phyloP scores from a whole-genome alignment of 208 protist species.

The Trypanosoma lewisi region DNA sequence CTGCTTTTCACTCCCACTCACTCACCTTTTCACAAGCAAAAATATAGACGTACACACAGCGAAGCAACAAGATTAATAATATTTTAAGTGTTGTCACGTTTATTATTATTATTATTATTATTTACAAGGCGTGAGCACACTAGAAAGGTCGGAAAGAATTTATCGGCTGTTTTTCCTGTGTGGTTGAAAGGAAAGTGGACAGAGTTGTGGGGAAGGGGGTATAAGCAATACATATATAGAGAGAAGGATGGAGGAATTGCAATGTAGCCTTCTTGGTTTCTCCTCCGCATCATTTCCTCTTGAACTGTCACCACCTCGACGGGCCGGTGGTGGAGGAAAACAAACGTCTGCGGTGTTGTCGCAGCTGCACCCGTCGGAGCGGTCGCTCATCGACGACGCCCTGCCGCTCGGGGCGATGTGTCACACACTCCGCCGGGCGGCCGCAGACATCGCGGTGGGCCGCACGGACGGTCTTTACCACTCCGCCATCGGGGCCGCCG shows the following conservation, averaged over 20 bases:
- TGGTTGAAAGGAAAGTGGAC: not conserved
- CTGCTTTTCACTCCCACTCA: no score
- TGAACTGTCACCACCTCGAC: not conserved
- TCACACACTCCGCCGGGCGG: conserved; percentile 29
- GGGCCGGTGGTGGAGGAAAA: conserved; percentile 1
- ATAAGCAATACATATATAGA: not conserved
- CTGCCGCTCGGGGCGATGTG: conserved; percentile 63
- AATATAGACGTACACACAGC: no score
- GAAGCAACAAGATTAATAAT: no score
- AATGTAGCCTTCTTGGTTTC: conserved; percentile 77
- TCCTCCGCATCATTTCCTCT: conserved; percentile 41
- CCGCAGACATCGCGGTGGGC: conserved; percentile 43
- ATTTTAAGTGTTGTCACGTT: no score
- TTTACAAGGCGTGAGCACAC: not conserved
- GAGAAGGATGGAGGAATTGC: conserved; percentile 78
- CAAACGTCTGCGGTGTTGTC: conserved; percentile 17
- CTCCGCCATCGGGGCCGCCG: conserved; percentile 49
- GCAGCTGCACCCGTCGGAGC: conserved; percentile 68
- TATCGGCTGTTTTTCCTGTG: not conserved
- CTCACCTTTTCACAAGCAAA: no score
- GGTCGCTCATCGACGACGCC: conserved; percentile 37
- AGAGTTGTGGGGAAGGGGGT: not conserved
- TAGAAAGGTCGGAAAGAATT: not conserved
- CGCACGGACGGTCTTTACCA: conserved; percentile 51
- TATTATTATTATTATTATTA: no score